phyloP scores from a whole-genome alignment of 2,329 filamentous ascomycete genomes.

The Cordyceps fumosorosea region DNA sequence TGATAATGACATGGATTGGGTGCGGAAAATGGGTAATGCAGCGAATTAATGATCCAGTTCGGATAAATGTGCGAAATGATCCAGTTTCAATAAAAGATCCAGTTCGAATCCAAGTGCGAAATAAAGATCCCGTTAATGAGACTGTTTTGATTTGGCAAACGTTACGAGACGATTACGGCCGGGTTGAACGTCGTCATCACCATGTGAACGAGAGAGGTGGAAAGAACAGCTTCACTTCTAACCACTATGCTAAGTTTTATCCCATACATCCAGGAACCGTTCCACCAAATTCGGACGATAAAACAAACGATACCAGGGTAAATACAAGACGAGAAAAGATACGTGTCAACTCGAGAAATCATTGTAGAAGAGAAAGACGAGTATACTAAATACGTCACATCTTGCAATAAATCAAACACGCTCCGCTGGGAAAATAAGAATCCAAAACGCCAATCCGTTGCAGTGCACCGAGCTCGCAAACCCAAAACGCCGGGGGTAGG shows the following conservation, averaged over 20 bases:
- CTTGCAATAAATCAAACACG: not conserved
- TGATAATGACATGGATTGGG: not conserved
- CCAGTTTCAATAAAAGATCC: too few relatives aligned
- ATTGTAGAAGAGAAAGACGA: too few relatives aligned
- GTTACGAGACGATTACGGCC: too few relatives aligned
- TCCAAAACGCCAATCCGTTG: not conserved
- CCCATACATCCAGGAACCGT: not conserved
- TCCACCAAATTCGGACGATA: not conserved
- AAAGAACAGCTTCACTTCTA: not conserved
- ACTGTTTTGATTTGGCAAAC: not conserved
- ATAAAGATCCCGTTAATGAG: too few relatives aligned
- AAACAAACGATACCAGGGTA: constrained; percentile 10
- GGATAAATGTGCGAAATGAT: too few relatives aligned
- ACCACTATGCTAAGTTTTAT: not conserved
- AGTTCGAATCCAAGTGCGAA: too few relatives aligned
- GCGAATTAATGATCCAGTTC: too few relatives aligned
- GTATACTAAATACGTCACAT: not conserved
- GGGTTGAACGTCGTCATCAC: not conserved
- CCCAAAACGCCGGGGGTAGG: not conserved
- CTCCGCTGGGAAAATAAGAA: not conserved
- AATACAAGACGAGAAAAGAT: not conserved
- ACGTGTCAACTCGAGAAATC: too few relatives aligned
- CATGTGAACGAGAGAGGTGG: not conserved
- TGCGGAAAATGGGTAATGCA: too few relatives aligned
- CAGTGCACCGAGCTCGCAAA: not conserved